These are phyloP conservation scores for Ziziphus jujuba DNA, from an alignment of 306 rosid species.

Conservation along the genomic window DNA sequence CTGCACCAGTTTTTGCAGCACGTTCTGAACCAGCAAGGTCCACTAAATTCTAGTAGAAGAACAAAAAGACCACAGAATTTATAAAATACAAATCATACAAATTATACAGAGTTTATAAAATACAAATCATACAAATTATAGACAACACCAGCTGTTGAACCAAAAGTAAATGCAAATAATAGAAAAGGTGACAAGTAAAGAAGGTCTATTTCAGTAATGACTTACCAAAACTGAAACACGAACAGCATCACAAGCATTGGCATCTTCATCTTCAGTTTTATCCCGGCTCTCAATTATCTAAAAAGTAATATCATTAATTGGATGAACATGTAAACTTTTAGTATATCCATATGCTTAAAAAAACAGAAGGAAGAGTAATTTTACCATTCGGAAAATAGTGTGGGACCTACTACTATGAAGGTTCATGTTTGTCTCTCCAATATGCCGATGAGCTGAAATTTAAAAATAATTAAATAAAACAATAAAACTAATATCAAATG, in stretches of 20 bases:
- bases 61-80: slow-evolving; percentile 10
- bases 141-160: no score
- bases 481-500: slow-evolving; percentile 3
- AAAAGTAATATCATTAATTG: slow-evolving; percentile 16
- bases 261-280: slow-evolving; percentile 64
- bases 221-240: slow-evolving; percentile 94
- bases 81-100: background rate
- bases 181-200: background rate
- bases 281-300: slow-evolving; percentile 94
- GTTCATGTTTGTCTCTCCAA: slow-evolving; percentile 98
- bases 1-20: slow-evolving; percentile 98
- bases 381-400: slow-evolving; percentile 97
- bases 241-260: slow-evolving; percentile 72
- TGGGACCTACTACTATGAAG: slow-evolving; percentile 92
- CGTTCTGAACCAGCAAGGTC: slow-evolving; percentile 99
- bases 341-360: background rate
- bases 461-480: slow-evolving; percentile 11
- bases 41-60: slow-evolving; percentile 71
- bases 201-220: slow-evolving; percentile 12
- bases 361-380: slow-evolving; percentile 14
- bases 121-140: background rate
- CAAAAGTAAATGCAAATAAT: background rate
- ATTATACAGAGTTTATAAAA: slow-evolving; percentile 5
- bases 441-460: slow-evolving; percentile 89
- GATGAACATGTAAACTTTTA: background rate